Evolutionary conservation across 495 filamentous ascomycete species (phyloP).

Genomic region (Durotheca rogersii): DNA sequence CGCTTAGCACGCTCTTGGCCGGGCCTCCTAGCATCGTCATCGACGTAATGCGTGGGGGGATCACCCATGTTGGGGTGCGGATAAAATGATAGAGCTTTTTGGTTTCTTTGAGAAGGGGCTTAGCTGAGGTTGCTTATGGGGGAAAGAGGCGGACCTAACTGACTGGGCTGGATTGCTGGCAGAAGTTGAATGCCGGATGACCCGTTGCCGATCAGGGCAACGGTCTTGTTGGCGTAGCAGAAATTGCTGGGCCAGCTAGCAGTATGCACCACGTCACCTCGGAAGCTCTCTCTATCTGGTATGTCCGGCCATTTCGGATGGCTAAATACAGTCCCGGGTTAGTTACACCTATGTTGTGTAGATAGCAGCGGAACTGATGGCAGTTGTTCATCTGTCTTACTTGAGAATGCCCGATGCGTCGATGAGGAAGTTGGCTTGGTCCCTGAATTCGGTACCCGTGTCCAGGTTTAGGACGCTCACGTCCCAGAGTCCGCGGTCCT

Average conservation of each 20-base stretch:
- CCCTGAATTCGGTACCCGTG: slow-evolving; percentile 44
- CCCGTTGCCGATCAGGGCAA: slow-evolving; percentile 61
- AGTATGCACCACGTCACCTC: slow-evolving; percentile 58
- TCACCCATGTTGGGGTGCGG: slow-evolving; percentile 68
- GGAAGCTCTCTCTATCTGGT: slow-evolving; percentile 47
- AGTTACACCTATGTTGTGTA: slow-evolving; percentile 16
- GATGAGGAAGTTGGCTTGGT: slow-evolving; percentile 58
- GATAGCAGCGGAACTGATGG: neutral
- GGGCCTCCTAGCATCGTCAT: slow-evolving; percentile 46
- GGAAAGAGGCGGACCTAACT: slow-evolving; percentile 36
- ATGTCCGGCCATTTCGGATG: slow-evolving; percentile 65
- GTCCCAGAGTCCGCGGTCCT: slow-evolving; percentile 50
- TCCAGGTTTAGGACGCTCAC: slow-evolving; percentile 50
- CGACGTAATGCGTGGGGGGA: slow-evolving; percentile 51
- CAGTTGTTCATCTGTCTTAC: slow-evolving; percentile 36
- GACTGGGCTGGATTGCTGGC: slow-evolving; percentile 58
- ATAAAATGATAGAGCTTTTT: slow-evolving; percentile 51
- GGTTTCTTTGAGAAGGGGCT: slow-evolving; percentile 36
- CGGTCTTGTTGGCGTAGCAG: slow-evolving; percentile 56
- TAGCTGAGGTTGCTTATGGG: slow-evolving; percentile 38
- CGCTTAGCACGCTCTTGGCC: slow-evolving; percentile 25
- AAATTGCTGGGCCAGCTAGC: slow-evolving; percentile 60
- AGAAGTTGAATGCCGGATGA: slow-evolving; percentile 62
- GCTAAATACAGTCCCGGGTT: slow-evolving; percentile 39
- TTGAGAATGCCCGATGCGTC: slow-evolving; percentile 62